Evolutionary conservation across 169 alveolate genomes (phyloP).

Genomic region (Ichthyophthirius multifiliis): DNA sequence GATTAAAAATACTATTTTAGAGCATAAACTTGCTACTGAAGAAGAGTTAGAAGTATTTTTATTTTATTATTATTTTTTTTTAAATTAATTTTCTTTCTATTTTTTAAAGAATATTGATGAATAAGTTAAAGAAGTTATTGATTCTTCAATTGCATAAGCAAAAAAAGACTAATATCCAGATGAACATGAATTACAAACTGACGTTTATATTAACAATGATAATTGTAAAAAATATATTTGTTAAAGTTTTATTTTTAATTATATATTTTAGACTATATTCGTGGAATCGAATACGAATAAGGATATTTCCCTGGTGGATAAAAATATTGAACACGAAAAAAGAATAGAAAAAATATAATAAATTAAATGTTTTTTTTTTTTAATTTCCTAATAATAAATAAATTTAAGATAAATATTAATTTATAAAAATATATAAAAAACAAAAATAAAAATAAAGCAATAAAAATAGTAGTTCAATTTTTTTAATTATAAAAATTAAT

Average conservation of each 20-base stretch:
- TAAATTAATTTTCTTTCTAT: neutral
- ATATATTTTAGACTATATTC: constrained; percentile 13
- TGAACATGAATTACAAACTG: constrained; percentile 42
- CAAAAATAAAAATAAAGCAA: no score
- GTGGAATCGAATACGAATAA: constrained; percentile 43
- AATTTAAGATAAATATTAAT: no score
- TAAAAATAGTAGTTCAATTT: no score
- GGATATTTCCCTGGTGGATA: constrained; percentile 16
- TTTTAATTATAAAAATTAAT: no score
- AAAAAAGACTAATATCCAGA: constrained; percentile 55
- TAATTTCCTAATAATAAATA: no score
- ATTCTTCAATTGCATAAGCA: constrained; percentile 48
- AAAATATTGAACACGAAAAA: neutral
- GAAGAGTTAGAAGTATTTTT: constrained; percentile 33
- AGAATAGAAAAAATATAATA: no score
- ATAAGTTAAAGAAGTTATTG: constrained; percentile 19
- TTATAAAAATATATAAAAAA: no score
- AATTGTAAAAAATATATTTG: constrained; percentile 6
- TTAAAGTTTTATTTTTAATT: neutral
- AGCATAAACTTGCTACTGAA: constrained; percentile 45
- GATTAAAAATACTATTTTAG: constrained; percentile 42
- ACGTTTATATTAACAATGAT: constrained; percentile 45
- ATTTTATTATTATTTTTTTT: constrained; percentile 2
- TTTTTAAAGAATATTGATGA: constrained; percentile 30
- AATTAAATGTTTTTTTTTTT: no score